These are phyloP conservation scores for Rosellinia necatrix DNA, from an alignment of 2,329 filamentous ascomycete genomes.

Conservation along the genomic window DNA sequence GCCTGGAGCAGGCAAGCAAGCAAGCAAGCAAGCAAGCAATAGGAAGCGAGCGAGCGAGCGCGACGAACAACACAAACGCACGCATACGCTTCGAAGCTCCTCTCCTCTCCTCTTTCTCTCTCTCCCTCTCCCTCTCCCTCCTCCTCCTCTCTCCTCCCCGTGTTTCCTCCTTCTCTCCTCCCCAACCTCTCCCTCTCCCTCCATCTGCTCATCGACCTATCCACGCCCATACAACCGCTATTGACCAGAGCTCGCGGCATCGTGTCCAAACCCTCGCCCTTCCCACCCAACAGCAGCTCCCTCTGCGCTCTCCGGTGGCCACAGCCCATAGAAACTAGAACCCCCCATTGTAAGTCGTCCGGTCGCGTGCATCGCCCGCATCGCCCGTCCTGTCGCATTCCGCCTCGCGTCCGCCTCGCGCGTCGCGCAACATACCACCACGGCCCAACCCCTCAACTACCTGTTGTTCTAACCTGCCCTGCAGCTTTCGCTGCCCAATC, in stretches of 20 bases:
- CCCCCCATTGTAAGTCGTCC: constrained; percentile 23
- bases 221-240: constrained; percentile 15
- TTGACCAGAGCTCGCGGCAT: constrained; percentile 4
- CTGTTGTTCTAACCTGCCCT: constrained; percentile 32
- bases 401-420: constrained; percentile 29
- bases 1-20: neutral
- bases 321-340: too few relatives aligned
- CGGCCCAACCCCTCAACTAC: constrained; percentile 24
- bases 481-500: constrained; percentile 27
- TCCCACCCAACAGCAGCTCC: too few relatives aligned
- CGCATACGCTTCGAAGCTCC: constrained; percentile 18
- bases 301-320: too few relatives aligned
- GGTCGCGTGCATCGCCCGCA: constrained; percentile 13
- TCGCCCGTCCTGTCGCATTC: constrained; percentile 45
- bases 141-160: constrained; percentile 20
- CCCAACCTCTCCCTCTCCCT: constrained; percentile 20
- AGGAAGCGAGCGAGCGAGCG: constrained; percentile 1
- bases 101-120: constrained; percentile 19
- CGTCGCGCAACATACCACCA: constrained; percentile 30
- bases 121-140: constrained; percentile 21
- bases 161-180: constrained; percentile 9
- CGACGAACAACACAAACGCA: constrained; percentile 11
- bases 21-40: neutral
- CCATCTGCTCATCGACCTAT: constrained; percentile 19
- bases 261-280: too few relatives aligned